Percentiles rank a stretch among this genome's conserved stretches.
Evolutionary conservation across 345 rosid species (phyloP).

Genomic region (Lenwebbia sp.): DNA sequence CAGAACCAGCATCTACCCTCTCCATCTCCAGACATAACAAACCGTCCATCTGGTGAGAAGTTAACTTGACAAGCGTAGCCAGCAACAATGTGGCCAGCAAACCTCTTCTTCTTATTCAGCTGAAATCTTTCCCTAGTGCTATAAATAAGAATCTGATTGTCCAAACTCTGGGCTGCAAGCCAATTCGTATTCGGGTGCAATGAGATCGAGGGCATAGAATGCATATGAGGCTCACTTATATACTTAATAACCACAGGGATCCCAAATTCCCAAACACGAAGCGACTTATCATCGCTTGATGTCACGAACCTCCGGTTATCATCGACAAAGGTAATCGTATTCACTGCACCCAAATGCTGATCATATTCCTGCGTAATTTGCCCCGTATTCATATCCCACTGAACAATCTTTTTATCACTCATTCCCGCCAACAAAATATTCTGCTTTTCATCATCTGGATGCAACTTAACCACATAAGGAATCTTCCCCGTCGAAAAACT

Average conservation of each 20-base stretch:
- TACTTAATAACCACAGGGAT: slow-evolving; percentile 97
- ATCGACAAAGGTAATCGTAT: slow-evolving; percentile 94
- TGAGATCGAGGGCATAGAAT: slow-evolving; percentile 91
- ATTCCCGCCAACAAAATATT: slow-evolving; percentile 89
- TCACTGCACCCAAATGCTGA: slow-evolving; percentile 88
- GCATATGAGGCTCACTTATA: slow-evolving; percentile 99
- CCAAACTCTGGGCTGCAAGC: slow-evolving; percentile 98
- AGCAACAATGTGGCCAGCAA: slow-evolving; percentile 88
- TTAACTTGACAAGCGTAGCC: slow-evolving; percentile 99
- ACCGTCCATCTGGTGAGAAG: slow-evolving; percentile 97
- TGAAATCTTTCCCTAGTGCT: slow-evolving; percentile 92
- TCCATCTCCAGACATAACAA: slow-evolving; percentile 99
- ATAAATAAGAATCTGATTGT: slow-evolving; percentile 90
- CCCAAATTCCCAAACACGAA: slow-evolving; percentile 98
- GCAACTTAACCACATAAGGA: slow-evolving; percentile 88
- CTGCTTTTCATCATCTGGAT: slow-evolving; percentile 95
- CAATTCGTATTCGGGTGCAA: slow-evolving; percentile 89
- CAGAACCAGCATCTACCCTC: slow-evolving; percentile 99
- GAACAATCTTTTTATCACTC: slow-evolving; percentile 99
- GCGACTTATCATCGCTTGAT: slow-evolving; percentile 96
- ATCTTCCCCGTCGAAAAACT: slow-evolving; percentile 84
- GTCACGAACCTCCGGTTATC: slow-evolving; percentile 93
- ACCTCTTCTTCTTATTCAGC: slow-evolving; percentile 93
- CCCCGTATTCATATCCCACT: slow-evolving; percentile 95
- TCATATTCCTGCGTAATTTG: slow-evolving; percentile 88